These are phyloP conservation scores for Podospora fimiseda DNA, from an alignment of 495 filamentous ascomycete species.

Conservation along the genomic window DNA sequence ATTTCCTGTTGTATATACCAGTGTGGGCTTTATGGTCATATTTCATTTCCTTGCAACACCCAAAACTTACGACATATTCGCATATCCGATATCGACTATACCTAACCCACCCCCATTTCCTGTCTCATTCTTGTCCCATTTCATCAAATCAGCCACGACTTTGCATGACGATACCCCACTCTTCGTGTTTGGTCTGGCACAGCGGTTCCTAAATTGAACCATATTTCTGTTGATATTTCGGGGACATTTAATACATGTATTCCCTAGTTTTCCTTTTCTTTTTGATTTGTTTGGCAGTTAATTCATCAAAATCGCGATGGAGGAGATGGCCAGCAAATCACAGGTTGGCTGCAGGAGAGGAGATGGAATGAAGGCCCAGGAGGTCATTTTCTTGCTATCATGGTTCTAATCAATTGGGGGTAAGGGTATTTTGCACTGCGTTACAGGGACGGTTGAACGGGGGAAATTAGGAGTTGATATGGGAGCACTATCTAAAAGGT, in stretches of 20 bases:
- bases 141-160: conserved; percentile 43
- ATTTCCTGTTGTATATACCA: conserved; percentile 29
- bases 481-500: not conserved
- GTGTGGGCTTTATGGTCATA: conserved; percentile 11
- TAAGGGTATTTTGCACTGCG: conserved; percentile 11
- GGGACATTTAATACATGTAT: conserved; percentile 30
- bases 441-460: conserved; percentile 12
- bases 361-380: conserved; percentile 42
- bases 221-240: conserved; percentile 18
- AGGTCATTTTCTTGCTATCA: conserved; percentile 34
- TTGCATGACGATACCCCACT: conserved; percentile 45
- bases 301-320: not conserved
- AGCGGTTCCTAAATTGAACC: conserved; percentile 31
- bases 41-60: conserved; percentile 2
- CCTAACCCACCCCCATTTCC: conserved; percentile 15
- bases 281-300: conserved; percentile 2
- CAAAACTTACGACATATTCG: conserved; percentile 15
- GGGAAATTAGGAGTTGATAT: conserved; percentile 7
- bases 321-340: not conserved
- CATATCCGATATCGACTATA: conserved; percentile 22
- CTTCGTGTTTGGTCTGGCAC: conserved; percentile 49
- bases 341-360: conserved; percentile 31
- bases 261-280: conserved; percentile 21
- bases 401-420: conserved; percentile 31
- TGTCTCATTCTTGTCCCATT: conserved; percentile 36